Conservation (phyloP, 495 filamentous ascomycete genomes). For the Aspergillus nidulans region DNA sequence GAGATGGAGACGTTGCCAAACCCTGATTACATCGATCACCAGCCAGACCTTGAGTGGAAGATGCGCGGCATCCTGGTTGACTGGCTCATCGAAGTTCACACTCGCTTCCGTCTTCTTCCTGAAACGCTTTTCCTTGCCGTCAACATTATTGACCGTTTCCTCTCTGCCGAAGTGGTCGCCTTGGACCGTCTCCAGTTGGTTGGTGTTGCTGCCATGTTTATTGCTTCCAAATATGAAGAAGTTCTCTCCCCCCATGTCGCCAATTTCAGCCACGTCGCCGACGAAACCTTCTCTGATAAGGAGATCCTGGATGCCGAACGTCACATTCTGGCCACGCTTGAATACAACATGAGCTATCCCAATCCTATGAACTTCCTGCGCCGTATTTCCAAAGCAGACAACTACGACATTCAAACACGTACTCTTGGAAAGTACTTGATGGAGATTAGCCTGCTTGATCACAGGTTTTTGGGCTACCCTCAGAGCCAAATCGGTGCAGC, state of each 20-base stretch:
- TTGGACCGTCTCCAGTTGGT: constrained; percentile 94
- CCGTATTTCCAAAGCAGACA: constrained; percentile 96
- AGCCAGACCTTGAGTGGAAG: constrained; percentile 95
- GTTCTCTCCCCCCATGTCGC: constrained; percentile 93
- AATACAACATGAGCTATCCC: constrained; percentile 97
- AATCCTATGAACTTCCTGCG: constrained; percentile 99
- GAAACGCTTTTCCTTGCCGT: constrained; percentile 95
- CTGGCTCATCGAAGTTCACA: constrained; percentile 98
- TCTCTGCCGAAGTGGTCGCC: constrained; percentile 88
- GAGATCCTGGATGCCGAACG: constrained; percentile 97
- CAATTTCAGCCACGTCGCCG: constrained; percentile 95
- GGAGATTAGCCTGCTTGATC: constrained; percentile 92
- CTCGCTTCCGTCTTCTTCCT: constrained; percentile 92
- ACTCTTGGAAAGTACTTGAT: constrained; percentile 98
- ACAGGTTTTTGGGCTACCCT: constrained; percentile 80
- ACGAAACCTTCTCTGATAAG: constrained; percentile 92
- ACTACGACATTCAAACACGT: constrained; percentile 95
- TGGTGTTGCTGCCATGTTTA: constrained; percentile 97
- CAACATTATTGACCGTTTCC: constrained; percentile 97
- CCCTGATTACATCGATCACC: constrained; percentile 87
- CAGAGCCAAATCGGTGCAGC: constrained; percentile 88
- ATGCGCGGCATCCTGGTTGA: constrained; percentile 96
- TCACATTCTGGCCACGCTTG: constrained; percentile 80
- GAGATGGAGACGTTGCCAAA: constrained; percentile 83
- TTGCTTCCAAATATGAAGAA: constrained; percentile 98